Conservation (phyloP, 2,329 filamentous ascomycete species). For the Talaromyces sp. region DNA sequence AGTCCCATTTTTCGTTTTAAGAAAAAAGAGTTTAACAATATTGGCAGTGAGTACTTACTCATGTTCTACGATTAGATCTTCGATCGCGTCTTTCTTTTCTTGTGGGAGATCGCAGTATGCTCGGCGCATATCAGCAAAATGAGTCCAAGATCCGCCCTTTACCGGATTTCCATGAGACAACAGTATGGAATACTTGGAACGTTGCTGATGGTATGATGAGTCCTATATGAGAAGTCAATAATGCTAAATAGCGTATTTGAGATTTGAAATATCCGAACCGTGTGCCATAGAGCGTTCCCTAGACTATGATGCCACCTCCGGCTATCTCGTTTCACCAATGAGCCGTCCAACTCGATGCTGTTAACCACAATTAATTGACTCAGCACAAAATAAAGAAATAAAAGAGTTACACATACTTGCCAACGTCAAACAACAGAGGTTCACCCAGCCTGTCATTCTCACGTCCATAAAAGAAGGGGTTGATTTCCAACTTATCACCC, state of each 20-base stretch:
- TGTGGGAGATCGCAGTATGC: constrained; percentile 17
- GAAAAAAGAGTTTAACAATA: too few species aligned
- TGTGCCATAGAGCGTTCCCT: constrained; percentile 25
- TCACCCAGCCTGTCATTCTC: constrained; percentile 22
- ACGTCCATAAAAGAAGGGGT: constrained; percentile 21
- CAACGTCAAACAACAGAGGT: constrained; percentile 20
- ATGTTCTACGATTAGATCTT: constrained; percentile 15
- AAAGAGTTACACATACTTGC: constrained; percentile 14
- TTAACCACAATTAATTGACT: background rate
- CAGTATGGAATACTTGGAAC: constrained; percentile 22
- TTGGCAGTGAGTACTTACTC: constrained; percentile 8
- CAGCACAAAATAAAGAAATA: background rate
- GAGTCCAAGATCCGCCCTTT: constrained; percentile 17
- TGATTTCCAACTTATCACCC: constrained; percentile 20
- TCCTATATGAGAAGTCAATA: constrained; percentile 11
- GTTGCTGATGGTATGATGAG: constrained; percentile 23
- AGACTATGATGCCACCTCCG: constrained; percentile 20
- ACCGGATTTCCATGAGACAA: constrained; percentile 17
- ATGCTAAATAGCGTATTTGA: background rate
- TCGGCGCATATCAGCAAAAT: constrained; percentile 19
- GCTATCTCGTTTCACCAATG: constrained; percentile 16
- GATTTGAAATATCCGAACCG: constrained; percentile 7
- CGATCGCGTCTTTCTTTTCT: constrained; percentile 12
- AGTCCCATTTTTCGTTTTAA: too few species aligned
- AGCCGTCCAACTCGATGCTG: constrained; percentile 16